Evolutionary conservation across 352 stramenopile genomes (phyloP).

Genomic region (Stephanocyclus meneghinianus): DNA sequence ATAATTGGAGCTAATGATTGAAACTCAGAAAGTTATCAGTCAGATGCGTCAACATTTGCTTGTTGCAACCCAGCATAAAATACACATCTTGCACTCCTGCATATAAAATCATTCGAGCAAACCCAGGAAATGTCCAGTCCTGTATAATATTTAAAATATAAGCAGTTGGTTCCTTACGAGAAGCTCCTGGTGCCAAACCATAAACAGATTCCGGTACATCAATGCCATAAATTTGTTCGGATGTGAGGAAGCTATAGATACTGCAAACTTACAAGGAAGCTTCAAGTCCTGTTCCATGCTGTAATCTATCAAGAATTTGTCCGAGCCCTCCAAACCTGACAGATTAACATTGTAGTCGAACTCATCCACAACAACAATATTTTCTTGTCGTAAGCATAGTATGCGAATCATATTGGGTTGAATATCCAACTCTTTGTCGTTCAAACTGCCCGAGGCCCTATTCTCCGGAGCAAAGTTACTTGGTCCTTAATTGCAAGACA

Average conservation of each 20-base stretch:
- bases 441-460: neutral
- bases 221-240: constrained; percentile 73
- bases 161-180: constrained; percentile 26
- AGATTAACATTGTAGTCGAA: constrained; percentile 70
- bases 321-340: constrained; percentile 41
- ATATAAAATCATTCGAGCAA: constrained; percentile 41
- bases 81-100: neutral
- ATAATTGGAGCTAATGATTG: too few relatives aligned
- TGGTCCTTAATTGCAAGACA: neutral
- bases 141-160: constrained; percentile 37
- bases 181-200: constrained; percentile 13
- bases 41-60: too few relatives aligned
- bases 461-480: constrained; percentile 4
- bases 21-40: too few relatives aligned
- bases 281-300: constrained; percentile 70
- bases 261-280: constrained; percentile 61
- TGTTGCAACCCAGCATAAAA: too few relatives aligned
- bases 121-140: constrained; percentile 32
- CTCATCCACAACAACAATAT: constrained; percentile 69
- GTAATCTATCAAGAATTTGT: constrained; percentile 58
- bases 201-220: constrained; percentile 36
- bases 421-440: neutral
- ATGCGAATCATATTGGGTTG: constrained; percentile 43
- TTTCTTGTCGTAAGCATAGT: constrained; percentile 64
- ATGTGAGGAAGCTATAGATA: constrained; percentile 56